Conservation (phyloP, 257 asterid species). For the Nicotiana noctiflora region DNA sequence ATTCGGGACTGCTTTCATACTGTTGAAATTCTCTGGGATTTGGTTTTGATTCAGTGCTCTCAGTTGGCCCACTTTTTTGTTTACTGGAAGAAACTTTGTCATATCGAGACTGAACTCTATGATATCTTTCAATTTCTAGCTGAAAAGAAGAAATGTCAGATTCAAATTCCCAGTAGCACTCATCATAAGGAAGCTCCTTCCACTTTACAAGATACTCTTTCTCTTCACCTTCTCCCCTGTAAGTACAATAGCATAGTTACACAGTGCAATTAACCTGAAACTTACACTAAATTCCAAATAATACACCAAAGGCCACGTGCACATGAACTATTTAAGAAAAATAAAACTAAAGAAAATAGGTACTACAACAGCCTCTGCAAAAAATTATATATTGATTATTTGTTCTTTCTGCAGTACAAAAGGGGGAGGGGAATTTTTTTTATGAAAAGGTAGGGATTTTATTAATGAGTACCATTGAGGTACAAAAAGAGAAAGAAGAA, state of each 20-base stretch:
- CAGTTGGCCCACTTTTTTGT: constrained; percentile 46
- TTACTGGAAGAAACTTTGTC: constrained; percentile 26
- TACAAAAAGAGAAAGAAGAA: no score
- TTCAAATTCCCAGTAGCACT: constrained; percentile 92
- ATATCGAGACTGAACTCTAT: constrained; percentile 48
- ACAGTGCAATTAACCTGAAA: not conserved
- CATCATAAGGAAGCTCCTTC: constrained; percentile 97
- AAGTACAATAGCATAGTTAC: constrained; percentile 4
- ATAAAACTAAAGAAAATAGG: not conserved
- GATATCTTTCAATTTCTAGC: constrained; percentile 69
- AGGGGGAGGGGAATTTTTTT: not conserved
- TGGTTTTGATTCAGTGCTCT: constrained; percentile 53
- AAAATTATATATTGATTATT: not conserved
- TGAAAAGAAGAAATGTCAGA: constrained; percentile 75
- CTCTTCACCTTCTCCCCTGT: constrained; percentile 53
- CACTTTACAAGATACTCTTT: constrained; percentile 94
- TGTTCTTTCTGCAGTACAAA: constrained; percentile 3
- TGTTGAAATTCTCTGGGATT: constrained; percentile 86
- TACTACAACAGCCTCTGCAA: not conserved
- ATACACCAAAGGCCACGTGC: not conserved
- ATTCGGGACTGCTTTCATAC: constrained; percentile 78
- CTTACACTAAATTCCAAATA: not conserved
- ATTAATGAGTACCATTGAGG: no score
- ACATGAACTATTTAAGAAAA: not conserved
- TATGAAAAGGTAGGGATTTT: no score